Evolutionary conservation across 208 protist genomes (phyloP).

Genomic region (Trypanosoma theileri): DNA sequence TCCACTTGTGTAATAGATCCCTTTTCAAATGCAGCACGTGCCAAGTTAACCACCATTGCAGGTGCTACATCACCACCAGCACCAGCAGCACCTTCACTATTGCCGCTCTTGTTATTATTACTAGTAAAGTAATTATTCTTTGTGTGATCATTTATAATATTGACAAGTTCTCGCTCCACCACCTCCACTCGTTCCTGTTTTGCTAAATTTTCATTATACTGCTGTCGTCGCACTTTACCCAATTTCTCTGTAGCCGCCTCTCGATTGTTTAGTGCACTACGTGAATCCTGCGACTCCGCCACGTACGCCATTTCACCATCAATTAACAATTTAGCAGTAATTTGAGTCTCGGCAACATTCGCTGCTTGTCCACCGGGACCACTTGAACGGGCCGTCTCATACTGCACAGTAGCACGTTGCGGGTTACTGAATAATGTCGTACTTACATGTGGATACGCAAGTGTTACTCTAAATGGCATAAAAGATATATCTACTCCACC

Average conservation of each 20-base stretch:
- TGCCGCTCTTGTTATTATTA: constrained; percentile 12
- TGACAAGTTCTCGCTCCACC: constrained; percentile 40
- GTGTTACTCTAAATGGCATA: constrained; percentile 37
- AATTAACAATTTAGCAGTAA: constrained; percentile 78
- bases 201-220: constrained; percentile 76
- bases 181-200: constrained; percentile 46
- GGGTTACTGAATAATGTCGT: constrained; percentile 50
- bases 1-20: constrained; percentile 8
- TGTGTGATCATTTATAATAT: constrained; percentile 16
- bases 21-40: constrained; percentile 25
- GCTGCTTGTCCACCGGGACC: constrained; percentile 86
- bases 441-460: constrained; percentile 57
- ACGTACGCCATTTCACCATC: constrained; percentile 69
- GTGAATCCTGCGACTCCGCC: constrained; percentile 84
- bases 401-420: constrained; percentile 44
- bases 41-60: constrained; percentile 30
- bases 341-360: constrained; percentile 88
- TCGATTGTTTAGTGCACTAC: constrained; percentile 79
- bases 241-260: constrained; percentile 75
- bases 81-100: constrained; percentile 10
- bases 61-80: constrained; percentile 28
- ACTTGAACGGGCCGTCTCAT: constrained; percentile 79
- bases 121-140: constrained; percentile 7
- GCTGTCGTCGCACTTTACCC: constrained; percentile 38
- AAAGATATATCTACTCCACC: background rate